Percentiles rank a stretch among this genome's conserved stretches.
Conservation (phyloP, 2,329 filamentous ascomycete genomes). For the Plenodomus biglobosus region DNA sequence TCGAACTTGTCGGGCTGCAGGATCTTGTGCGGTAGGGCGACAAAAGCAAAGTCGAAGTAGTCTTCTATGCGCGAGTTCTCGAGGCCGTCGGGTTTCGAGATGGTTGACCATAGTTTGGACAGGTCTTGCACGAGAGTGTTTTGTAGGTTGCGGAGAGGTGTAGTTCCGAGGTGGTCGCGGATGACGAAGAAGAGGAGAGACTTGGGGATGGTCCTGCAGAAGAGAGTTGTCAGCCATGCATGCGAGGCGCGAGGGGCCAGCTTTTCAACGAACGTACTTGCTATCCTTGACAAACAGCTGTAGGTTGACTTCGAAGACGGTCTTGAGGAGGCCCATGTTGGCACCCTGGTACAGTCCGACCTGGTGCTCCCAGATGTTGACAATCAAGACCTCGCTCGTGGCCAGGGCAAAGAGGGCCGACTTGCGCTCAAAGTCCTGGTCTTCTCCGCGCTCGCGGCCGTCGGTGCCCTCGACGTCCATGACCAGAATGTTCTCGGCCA, state of each 20-base stretch:
- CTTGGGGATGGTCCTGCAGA: slow-evolving; percentile 72
- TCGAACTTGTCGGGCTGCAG: slow-evolving; percentile 91
- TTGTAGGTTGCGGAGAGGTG: slow-evolving; percentile 84
- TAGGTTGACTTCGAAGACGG: slow-evolving; percentile 97
- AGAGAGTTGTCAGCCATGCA: slow-evolving; percentile 23
- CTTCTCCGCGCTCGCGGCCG: slow-evolving; percentile 91
- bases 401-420: slow-evolving; percentile 95
- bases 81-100: slow-evolving; percentile 86
- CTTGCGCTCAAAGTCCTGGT: slow-evolving; percentile 98
- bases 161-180: slow-evolving; percentile 91
- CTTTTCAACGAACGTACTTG: slow-evolving; percentile 66
- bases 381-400: slow-evolving; percentile 94
- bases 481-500: slow-evolving; percentile 97
- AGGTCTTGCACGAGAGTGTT: slow-evolving; percentile 89
- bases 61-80: slow-evolving; percentile 90
- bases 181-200: slow-evolving; percentile 98
- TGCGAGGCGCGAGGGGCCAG: not conserved
- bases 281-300: slow-evolving; percentile 96
- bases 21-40: slow-evolving; percentile 93
- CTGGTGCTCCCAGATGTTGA: slow-evolving; percentile 99
- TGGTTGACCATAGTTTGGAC: slow-evolving; percentile 85
- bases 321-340: slow-evolving; percentile 98
- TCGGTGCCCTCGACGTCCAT: slow-evolving; percentile 99
- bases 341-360: slow-evolving; percentile 97
- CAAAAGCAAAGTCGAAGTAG: slow-evolving; percentile 98